Base-by-base conservation (phyloP, 257 asterid genomes). In the Mitragyna speciosa region DNA sequence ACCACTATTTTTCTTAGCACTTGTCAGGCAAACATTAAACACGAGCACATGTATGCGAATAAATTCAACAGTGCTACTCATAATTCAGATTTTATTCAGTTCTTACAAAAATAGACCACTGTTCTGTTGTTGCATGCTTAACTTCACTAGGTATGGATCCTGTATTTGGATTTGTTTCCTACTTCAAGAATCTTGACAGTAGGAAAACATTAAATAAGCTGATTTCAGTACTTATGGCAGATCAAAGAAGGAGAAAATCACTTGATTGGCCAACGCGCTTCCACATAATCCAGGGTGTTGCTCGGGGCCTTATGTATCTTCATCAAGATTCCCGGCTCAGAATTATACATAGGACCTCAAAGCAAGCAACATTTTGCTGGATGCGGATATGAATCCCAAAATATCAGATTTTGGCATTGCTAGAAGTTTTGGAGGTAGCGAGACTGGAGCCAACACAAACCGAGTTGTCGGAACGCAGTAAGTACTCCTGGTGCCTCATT, bases 391-490 rank as follows among this genome's bases (percentile, higher is more conserved):
- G 84, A 84, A 85, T 71, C 93, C 96, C 0, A 91, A 88, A 82
- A 91, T 88, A 77, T 89, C 93, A 17, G 90, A 91, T 49, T 91
- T 89, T 64, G 91, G 96, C 26, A 72, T 85, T 33, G 93, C 92
- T 2, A 85, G 85, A 81, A 82, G 78, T 63, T 84, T 86, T 4
- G 88, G 83, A 81, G 91, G 87, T 58, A 75, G 86, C 30, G 91
- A 89, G 72, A 87, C 85, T 2, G 86, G 78, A 76, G 91, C 83
- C 61, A 88, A 82, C 66, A 91, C 93, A 28, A 70, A n/a, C 4
- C 82, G 89, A 72, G 87, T 89, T 1, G 88, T 91, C 15, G 94
- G 92, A 76, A 89, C 91, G 66, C 84, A 82, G 95, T 89, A 89
- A 67, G 90, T 66, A 41, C 20, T 59, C 56, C 54, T 22, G 14